phyloP scores from a whole-genome alignment of 2,329 filamentous ascomycete species.

The Pezicula rhizophila region DNA sequence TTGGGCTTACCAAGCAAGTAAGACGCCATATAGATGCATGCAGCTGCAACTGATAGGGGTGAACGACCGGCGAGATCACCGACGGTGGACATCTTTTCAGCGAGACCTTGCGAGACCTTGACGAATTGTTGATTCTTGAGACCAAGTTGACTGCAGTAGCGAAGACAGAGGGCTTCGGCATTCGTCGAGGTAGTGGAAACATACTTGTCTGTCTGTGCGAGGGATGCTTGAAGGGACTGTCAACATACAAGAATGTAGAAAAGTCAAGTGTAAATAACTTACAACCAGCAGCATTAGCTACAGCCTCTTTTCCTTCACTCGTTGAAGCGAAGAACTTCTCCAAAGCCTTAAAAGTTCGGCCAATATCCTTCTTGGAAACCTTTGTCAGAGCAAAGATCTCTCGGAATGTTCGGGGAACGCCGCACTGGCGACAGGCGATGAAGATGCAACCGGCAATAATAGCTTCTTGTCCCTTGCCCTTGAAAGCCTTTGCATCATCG shows the following conservation, averaged over 20 bases:
- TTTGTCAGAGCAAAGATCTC: slow-evolving; percentile 92
- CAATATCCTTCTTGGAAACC: slow-evolving; percentile 96
- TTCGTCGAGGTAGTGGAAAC: slow-evolving; percentile 70
- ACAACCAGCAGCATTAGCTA: slow-evolving; percentile 48
- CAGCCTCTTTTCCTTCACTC: slow-evolving; percentile 50
- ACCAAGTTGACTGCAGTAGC: slow-evolving; percentile 81
- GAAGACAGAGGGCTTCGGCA: slow-evolving; percentile 77
- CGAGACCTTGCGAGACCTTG: slow-evolving; percentile 73
- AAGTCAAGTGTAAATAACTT: slow-evolving; percentile 28
- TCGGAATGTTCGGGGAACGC: slow-evolving; percentile 81
- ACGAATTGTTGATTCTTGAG: slow-evolving; percentile 68
- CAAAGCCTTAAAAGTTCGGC: slow-evolving; percentile 86
- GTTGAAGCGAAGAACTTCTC: slow-evolving; percentile 81
- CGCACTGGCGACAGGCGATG: slow-evolving; percentile 88
- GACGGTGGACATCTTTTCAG: slow-evolving; percentile 68
- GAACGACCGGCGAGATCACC: slow-evolving; percentile 83
- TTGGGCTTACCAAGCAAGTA: slow-evolving; percentile 76
- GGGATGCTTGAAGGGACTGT: slow-evolving; percentile 21
- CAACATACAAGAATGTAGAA: slow-evolving; percentile 21
- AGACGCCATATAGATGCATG: slow-evolving; percentile 94
- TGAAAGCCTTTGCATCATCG: slow-evolving; percentile 88
- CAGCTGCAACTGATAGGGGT: slow-evolving; percentile 86
- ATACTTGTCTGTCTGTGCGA: slow-evolving; percentile 49
- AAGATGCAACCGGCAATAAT: slow-evolving; percentile 97
- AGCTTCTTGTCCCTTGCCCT: slow-evolving; percentile 89